Base-by-base conservation (phyloP, 306 rosid species). In the Glycine soja region DNA sequence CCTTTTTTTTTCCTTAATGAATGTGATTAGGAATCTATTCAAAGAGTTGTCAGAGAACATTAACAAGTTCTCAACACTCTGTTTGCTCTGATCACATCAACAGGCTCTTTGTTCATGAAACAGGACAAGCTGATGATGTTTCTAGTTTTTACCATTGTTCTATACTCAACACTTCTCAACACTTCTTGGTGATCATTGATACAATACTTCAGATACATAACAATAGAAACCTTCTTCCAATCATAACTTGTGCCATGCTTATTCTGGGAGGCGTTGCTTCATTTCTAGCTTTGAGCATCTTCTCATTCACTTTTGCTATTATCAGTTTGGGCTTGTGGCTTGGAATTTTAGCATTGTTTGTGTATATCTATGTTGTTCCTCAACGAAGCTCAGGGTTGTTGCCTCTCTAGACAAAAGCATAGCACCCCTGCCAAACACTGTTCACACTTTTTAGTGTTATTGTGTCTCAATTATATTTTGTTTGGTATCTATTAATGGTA, bases 211-310 rank as follows among this genome's bases (percentile, higher is more conserved):
- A 47, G 43, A 14, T 7, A 4, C 11, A 48, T 4, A 63, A 13
- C 13, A 50, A n/a, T n/a, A n/a, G 38, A 76, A 34, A 0, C n/a
- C 8, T 75, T 47, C 16, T 76, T 48, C 51, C 62, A 8, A 2
- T 48, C 48, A 46, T 48, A 63, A 15, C 4, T 2, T 74, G 19
- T 24, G 40, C 8, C 2, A 48, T 76, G 48, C 34, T 76, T 47
- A 3, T 62, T 43, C 7, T 62, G 15, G 80, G 43, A 74, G 9
- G 30, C 54, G 32, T 5, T 6, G 62, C n/a, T 54, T 54, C 51
- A 3, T 12, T 81, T 30, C 6, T 81, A 19, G 75, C 61, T 43
- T 10, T 73, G 59, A 42, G 8, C n/a, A 3, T 81, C 3, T 24
- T 73, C 18, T 73, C 79, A 4, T 5, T 62, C 6, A 53, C 50